These are phyloP conservation scores for Gossypium longicalyx DNA, from an alignment of 345 rosid genomes.

Conservation along the genomic window DNA sequence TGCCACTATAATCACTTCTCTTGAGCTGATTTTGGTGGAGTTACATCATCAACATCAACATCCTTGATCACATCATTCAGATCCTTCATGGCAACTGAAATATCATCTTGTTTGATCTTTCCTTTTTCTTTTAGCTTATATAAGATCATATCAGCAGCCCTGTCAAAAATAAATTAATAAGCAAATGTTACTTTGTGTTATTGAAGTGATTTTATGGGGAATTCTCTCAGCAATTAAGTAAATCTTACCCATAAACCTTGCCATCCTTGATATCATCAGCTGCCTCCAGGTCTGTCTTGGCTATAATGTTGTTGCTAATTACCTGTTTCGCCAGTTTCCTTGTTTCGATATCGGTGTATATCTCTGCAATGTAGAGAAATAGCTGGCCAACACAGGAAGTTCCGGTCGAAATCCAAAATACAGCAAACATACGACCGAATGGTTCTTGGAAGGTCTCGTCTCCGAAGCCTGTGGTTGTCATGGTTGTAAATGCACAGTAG, in stretches of 20 bases:
- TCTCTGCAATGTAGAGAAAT: slow-evolving; percentile 17
- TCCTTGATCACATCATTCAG: slow-evolving; percentile 39
- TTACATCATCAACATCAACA: slow-evolving; percentile 34
- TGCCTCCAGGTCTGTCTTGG: slow-evolving; percentile 6
- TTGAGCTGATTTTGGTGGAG: background rate
- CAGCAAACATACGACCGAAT: slow-evolving; percentile 13
- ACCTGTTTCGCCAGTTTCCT: background rate
- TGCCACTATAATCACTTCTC: background rate
- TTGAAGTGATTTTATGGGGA: background rate
- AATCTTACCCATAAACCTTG: slow-evolving; percentile 8
- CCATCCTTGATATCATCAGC: background rate
- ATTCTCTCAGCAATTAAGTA: background rate
- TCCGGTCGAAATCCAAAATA: slow-evolving; percentile 11
- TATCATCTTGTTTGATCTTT: slow-evolving; percentile 70
- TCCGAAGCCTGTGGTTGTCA: slow-evolving; percentile 22
- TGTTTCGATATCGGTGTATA: slow-evolving; percentile 5
- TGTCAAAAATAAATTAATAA: background rate
- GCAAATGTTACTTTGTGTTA: background rate
- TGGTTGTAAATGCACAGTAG: slow-evolving; percentile 14
- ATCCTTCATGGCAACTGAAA: slow-evolving; percentile 53
- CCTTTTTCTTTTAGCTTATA: slow-evolving; percentile 88
- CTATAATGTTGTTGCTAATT: background rate
- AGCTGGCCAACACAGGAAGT: slow-evolving; percentile 17
- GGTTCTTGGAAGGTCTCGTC: slow-evolving; percentile 18
- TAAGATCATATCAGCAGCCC: slow-evolving; percentile 12